These are phyloP conservation scores for Aspergillus sp. DNA, from an alignment of 2,329 filamentous ascomycete genomes.

Conservation along the genomic window DNA sequence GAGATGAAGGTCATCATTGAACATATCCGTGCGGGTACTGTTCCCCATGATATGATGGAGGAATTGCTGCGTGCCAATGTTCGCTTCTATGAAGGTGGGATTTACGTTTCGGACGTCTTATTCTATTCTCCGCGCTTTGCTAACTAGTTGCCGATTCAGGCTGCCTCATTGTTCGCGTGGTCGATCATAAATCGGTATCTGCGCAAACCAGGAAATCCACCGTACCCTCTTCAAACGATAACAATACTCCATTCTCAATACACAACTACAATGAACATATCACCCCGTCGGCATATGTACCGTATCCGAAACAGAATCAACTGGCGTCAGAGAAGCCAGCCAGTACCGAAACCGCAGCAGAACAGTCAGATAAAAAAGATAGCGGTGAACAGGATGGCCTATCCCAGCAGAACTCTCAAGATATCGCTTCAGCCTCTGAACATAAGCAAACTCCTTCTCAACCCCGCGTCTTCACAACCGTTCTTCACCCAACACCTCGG, in stretches of 20 bases:
- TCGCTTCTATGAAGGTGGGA: constrained; percentile 78
- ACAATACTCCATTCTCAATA: constrained; percentile 73
- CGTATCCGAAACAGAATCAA: constrained; percentile 60
- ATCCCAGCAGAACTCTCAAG: constrained; percentile 62
- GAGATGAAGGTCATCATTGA: constrained; percentile 82
- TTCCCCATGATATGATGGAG: constrained; percentile 86
- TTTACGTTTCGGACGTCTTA: neutral
- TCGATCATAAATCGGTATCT: constrained; percentile 74
- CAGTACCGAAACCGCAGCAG: constrained; percentile 26
- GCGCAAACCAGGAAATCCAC: constrained; percentile 59
- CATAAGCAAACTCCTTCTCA: constrained; percentile 50
- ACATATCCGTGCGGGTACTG: constrained; percentile 71
- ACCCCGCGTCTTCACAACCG: constrained; percentile 70
- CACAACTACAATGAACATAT: constrained; percentile 90
- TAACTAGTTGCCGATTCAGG: constrained; percentile 36
- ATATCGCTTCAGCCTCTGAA: constrained; percentile 49
- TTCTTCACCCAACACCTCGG: constrained; percentile 79
- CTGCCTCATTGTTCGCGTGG: constrained; percentile 90
- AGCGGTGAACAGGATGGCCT: constrained; percentile 30
- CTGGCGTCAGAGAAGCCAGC: constrained; percentile 28
- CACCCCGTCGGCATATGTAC: constrained; percentile 81
- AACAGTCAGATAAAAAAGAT: constrained; percentile 21
- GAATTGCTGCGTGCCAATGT: constrained; percentile 72
- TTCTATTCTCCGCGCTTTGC: neutral
- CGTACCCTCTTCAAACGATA: constrained; percentile 58